phyloP scores from a whole-genome alignment of 148 eudicot genomes.

The Camellia japonica region DNA sequence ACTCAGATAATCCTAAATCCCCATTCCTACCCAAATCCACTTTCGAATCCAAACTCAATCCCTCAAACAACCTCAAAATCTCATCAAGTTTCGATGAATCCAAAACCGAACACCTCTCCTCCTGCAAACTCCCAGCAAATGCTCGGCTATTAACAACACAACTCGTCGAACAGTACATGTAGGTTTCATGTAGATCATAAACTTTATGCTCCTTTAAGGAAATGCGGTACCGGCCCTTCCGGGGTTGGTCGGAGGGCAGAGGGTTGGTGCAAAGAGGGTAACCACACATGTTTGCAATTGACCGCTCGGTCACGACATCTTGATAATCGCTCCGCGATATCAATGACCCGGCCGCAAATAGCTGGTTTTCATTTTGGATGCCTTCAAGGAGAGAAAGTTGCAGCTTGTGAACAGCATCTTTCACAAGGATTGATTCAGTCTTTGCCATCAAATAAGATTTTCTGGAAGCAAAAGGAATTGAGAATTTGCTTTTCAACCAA shows the following conservation, averaged over 20 bases:
- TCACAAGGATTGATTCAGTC: conserved; percentile 33
- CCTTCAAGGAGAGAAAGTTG: conserved; percentile 77
- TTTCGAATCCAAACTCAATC: conserved; percentile 29
- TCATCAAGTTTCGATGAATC: conserved; percentile 46
- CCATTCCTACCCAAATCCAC: conserved; percentile 39
- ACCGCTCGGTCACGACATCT: conserved; percentile 82
- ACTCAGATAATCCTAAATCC: conserved; percentile 42
- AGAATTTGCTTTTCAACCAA: neutral
- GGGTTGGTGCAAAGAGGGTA: conserved; percentile 73
- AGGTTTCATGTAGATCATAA: conserved; percentile 84
- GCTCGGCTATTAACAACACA: conserved; percentile 74
- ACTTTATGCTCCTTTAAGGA: conserved; percentile 89
- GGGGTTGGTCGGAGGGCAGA: conserved; percentile 52
- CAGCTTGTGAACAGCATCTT: conserved; percentile 67
- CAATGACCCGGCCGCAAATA: conserved; percentile 68
- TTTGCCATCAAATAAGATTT: conserved; percentile 41
- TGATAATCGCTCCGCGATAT: conserved; percentile 64
- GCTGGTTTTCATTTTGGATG: conserved; percentile 50
- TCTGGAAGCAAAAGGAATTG: neutral
- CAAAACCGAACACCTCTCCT: conserved; percentile 55
- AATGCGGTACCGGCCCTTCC: conserved; percentile 73
- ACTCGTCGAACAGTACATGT: conserved; percentile 65
- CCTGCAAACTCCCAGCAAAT: conserved; percentile 61
- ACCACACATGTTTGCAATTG: conserved; percentile 67
- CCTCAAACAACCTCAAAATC: conserved; percentile 54